Conservation (phyloP, 2,329 filamentous ascomycete species). For the Ramichloridium luteum region DNA sequence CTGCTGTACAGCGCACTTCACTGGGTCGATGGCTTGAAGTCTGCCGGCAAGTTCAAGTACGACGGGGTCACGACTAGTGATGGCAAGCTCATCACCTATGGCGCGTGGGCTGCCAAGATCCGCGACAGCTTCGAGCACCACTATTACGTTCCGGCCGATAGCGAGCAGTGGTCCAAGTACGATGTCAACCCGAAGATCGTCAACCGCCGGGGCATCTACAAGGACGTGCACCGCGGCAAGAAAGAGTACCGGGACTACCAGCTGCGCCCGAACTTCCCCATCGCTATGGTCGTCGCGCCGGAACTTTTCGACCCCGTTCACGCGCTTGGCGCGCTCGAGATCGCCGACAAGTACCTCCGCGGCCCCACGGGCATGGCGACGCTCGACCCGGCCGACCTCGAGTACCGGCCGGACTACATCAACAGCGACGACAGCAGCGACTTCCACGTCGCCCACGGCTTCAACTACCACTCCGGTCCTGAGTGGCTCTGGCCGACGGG, state of each 20-base stretch:
- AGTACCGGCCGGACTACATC: constrained; percentile 89
- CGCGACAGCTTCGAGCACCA: constrained; percentile 81
- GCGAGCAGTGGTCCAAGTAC: constrained; percentile 60
- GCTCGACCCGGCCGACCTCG: constrained; percentile 78
- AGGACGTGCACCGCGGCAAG: constrained; percentile 84
- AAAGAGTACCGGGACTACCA: constrained; percentile 98
- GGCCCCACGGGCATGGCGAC: constrained; percentile 93
- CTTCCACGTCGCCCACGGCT: constrained; percentile 82
- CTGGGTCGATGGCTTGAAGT: constrained; percentile 61
- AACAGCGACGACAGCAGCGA: constrained; percentile 89
- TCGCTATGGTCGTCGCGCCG: constrained; percentile 89
- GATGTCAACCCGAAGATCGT: constrained; percentile 68
- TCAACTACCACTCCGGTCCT: constrained; percentile 96
- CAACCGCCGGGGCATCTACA: constrained; percentile 93
- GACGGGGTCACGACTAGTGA: constrained; percentile 48
- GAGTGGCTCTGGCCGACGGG: constrained; percentile 98
- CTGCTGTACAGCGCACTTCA: constrained; percentile 77
- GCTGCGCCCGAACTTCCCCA: constrained; percentile 82
- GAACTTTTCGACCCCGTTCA: constrained; percentile 70
- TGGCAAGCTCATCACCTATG: constrained; percentile 51
- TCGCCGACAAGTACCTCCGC: constrained; percentile 67
- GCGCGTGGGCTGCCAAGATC: constrained; percentile 68
- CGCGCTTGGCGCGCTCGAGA: constrained; percentile 64
- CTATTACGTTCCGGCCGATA: constrained; percentile 68
- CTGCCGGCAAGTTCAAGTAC: constrained; percentile 59